phyloP scores from a whole-genome alignment of 176 grass and related monocot genomes.

The Alloteropsis semialata region DNA sequence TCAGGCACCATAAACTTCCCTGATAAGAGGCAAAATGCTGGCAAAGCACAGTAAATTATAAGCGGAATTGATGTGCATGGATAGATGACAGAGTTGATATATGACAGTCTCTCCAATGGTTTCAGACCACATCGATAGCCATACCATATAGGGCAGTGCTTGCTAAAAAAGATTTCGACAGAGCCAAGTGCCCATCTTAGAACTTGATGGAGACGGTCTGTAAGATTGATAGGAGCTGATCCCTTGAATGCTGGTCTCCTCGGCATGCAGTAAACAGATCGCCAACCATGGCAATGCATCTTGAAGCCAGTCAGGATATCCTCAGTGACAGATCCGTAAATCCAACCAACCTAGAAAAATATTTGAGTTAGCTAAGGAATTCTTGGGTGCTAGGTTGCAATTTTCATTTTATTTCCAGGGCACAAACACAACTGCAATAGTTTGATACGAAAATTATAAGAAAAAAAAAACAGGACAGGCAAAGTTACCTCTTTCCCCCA shows the following conservation, averaged over 20 bases:
- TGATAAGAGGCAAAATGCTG: slow-evolving; percentile 30
- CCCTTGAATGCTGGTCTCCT: slow-evolving; percentile 32
- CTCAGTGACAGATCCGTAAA: slow-evolving; percentile 34
- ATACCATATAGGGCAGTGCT: slow-evolving; percentile 36
- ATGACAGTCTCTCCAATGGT: slow-evolving; percentile 29
- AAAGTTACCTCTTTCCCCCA: slow-evolving; percentile 37
- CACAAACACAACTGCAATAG: background rate
- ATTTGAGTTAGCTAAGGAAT: background rate
- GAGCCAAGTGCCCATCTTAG: slow-evolving; percentile 35
- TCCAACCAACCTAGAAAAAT: slow-evolving; percentile 34
- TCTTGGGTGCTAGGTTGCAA: background rate
- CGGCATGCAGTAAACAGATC: slow-evolving; percentile 39
- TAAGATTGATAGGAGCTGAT: slow-evolving; percentile 32
- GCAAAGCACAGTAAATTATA: slow-evolving; percentile 24
- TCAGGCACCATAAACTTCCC: slow-evolving; percentile 36
- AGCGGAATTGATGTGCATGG: slow-evolving; percentile 30
- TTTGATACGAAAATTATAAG: background rate
- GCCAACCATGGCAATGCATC: slow-evolving; percentile 37
- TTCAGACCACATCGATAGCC: slow-evolving; percentile 31
- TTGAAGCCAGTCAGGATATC: slow-evolving; percentile 37
- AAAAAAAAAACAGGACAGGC: background rate
- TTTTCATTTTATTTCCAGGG: background rate
- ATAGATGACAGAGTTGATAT: slow-evolving; percentile 31
- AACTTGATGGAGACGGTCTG: slow-evolving; percentile 30
- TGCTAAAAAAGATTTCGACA: slow-evolving; percentile 34